These are phyloP conservation scores for Dactylis glomerata DNA, from an alignment of 176 grass and related monocot genomes.

Conservation along the genomic window DNA sequence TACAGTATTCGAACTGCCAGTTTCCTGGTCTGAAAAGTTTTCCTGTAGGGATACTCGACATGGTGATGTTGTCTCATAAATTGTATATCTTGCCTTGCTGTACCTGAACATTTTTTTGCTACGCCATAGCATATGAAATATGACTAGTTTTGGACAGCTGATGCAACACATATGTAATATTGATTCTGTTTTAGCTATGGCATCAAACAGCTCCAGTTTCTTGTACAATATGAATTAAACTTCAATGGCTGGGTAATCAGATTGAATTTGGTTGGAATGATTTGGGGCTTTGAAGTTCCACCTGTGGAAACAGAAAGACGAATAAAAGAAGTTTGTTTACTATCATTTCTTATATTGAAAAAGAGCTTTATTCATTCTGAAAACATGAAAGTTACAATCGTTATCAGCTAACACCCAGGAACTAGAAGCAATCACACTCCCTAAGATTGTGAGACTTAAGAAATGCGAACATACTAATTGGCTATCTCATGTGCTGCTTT, in stretches of 20 bases:
- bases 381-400: too few relatives aligned
- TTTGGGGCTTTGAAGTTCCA: too few relatives aligned
- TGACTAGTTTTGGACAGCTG: slow-evolving; percentile 8
- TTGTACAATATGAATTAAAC: background rate
- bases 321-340: too few relatives aligned
- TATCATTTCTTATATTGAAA: too few relatives aligned
- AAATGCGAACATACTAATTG: too few relatives aligned
- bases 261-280: too few relatives aligned
- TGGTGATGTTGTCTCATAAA: slow-evolving; percentile 23
- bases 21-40: slow-evolving; percentile 19
- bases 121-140: slow-evolving; percentile 35
- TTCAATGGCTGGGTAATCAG: background rate
- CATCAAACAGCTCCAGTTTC: background rate
- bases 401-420: too few relatives aligned
- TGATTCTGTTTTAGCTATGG: background rate
- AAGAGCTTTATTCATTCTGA: too few relatives aligned
- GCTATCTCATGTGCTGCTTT: too few relatives aligned
- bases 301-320: too few relatives aligned
- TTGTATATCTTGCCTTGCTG: slow-evolving; percentile 38
- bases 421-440: too few relatives aligned
- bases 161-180: background rate
- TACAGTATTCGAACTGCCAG: slow-evolving; percentile 38
- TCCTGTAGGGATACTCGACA: slow-evolving; percentile 12
- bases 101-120: background rate
- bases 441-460: too few relatives aligned